These are phyloP conservation scores for Neolentinus lepideus DNA, from an alignment of 1,284 basidiomycete species.

Conservation along the genomic window DNA sequence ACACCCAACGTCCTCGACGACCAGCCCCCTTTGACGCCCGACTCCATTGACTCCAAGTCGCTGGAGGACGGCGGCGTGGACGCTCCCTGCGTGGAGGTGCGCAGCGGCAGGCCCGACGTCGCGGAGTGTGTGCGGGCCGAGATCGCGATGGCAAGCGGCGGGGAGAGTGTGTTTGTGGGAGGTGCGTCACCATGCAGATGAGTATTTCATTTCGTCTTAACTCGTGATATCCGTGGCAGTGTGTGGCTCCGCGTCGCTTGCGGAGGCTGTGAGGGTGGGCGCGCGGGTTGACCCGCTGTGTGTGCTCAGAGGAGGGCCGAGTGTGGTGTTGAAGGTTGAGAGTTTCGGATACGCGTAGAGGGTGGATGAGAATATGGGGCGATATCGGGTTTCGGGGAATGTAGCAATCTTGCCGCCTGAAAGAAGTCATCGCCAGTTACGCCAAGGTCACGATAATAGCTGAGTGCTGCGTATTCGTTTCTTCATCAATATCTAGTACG, in stretches of 20 bases:
- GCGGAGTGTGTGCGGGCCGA: not conserved
- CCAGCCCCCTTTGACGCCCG: not conserved
- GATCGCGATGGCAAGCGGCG: not conserved
- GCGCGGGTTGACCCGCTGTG: not conserved
- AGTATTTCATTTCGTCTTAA: too few relatives aligned
- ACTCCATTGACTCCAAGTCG: not conserved
- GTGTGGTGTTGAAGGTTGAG: not conserved
- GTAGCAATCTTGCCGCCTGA: too few relatives aligned
- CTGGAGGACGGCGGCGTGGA: not conserved
- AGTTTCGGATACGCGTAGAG: not conserved
- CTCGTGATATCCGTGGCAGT: not conserved
- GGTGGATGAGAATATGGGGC: too few relatives aligned
- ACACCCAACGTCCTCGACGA: not conserved
- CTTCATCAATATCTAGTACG: too few relatives aligned
- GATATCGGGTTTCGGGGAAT: too few relatives aligned
- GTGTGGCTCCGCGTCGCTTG: not conserved
- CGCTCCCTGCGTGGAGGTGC: not conserved
- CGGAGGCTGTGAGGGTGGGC: not conserved
- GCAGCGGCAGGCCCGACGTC: not conserved
- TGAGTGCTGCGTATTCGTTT: too few relatives aligned
- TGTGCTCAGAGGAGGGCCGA: not conserved
- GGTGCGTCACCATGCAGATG: too few relatives aligned
- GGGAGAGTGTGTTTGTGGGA: not conserved
- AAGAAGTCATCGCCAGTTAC: too few relatives aligned
- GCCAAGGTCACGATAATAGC: too few relatives aligned